Percentiles rank a stretch among this genome's conserved stretches.
These are phyloP conservation scores for Magnusiomyces suaveolens DNA, from an alignment of 1,139 yeast species.

Conservation along the genomic window DNA sequence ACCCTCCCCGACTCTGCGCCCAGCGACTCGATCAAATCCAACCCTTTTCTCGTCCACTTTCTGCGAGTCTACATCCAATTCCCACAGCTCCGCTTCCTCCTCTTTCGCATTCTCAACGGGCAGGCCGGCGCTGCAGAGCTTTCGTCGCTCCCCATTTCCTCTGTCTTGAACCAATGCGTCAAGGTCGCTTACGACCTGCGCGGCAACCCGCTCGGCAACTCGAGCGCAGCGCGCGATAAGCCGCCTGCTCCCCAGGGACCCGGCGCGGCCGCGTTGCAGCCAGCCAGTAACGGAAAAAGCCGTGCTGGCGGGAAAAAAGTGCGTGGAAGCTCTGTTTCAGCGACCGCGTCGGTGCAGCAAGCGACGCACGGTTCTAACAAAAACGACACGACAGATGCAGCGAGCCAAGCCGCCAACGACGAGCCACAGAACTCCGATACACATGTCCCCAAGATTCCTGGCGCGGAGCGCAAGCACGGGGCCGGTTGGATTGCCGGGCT, in stretches of 20 bases:
- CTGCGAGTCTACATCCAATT: constrained; percentile 6
- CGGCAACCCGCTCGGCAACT: constrained; percentile 1
- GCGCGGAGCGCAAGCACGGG: neutral
- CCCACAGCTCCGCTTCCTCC: constrained; percentile 1
- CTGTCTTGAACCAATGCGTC: constrained; percentile 3
- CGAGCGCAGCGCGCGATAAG: neutral
- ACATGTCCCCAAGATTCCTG: neutral
- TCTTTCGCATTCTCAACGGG: constrained; percentile 1
- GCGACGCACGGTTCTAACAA: neutral
- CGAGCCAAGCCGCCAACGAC: too few relatives aligned
- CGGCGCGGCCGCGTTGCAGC: neutral
- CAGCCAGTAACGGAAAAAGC: neutral
- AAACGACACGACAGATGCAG: neutral
- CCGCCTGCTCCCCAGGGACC: neutral
- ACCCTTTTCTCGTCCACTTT: constrained; percentile 10
- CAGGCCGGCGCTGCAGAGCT: constrained; percentile 1
- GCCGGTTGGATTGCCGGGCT: constrained; percentile 4
- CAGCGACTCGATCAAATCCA: neutral
- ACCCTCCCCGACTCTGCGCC: too few relatives aligned
- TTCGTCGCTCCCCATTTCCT: constrained; percentile 5
- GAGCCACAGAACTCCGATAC: neutral
- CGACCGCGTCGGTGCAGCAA: neutral
- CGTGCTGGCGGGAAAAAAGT: neutral
- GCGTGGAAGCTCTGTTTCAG: neutral
- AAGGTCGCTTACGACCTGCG: constrained; percentile 4